Base-by-base conservation (phyloP, 2,329 filamentous ascomycete species). In the Fusarium subtropicale region DNA sequence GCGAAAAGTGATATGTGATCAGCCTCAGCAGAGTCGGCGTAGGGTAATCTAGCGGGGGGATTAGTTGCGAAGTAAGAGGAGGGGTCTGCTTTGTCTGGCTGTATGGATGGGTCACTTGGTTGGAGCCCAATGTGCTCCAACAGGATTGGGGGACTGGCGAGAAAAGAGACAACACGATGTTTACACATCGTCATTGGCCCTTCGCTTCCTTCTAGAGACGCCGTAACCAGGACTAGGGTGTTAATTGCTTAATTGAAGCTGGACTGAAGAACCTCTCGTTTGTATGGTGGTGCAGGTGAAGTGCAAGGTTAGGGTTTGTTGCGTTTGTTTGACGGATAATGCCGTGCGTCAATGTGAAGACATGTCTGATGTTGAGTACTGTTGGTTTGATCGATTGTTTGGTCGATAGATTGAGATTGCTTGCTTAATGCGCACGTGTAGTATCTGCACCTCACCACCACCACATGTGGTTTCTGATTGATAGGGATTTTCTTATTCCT, bases 111-210 rank as follows among this genome's bases (percentile, higher is more conserved):
- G 47, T 50, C 39, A 58, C 57, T 51, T 56, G 46, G 65, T 69
- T 69, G 45, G 36, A 67, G 26, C 41, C 54, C 28, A 20, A 45
- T 22, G 30, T 53, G 18, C 28, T 57, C 38, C 44, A 47, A 50
- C 33, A 45, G 39, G 39, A 63, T 64, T 53, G 62, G 56, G 66
- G 51, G 54, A n/a, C 20, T 39, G 47, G 44, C 16, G 64, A 64
- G 64, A 47, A 59, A 69, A 69, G 66, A 69, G 66, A 67, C 56
- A 53, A 69, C 61, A 67, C 58, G 53, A 36, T 41, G 41, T 66
- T 53, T 38, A 22, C 42, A 26, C 20, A 31, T 33, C 33, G 16
- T 38, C 24, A 69, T 69, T 67, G 66, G 66, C 31, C 48, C 57
- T 36, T 45, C 30, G 33, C 10, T 24, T 36, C 46, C 51, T 51